Evolutionary conservation across 2,329 filamentous ascomycete genomes (phyloP).

Genomic region (Beauveria asiatica): DNA sequence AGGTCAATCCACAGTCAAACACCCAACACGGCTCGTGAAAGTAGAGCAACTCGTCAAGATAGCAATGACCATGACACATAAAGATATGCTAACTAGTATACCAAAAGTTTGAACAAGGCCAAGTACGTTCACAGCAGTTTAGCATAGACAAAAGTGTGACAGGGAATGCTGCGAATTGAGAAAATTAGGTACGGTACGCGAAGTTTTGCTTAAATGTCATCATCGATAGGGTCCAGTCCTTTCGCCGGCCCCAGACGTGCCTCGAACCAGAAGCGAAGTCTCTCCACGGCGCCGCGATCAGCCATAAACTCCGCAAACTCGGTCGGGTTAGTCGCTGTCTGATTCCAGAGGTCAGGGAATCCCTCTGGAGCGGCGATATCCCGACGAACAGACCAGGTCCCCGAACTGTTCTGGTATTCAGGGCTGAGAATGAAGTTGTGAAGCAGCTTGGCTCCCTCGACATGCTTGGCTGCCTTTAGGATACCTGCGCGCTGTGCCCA

Average conservation of each 20-base stretch:
- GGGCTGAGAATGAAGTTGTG: constrained; percentile 36
- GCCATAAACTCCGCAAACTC: constrained; percentile 33
- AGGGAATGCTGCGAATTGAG: too few relatives aligned
- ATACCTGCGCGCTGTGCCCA: constrained; percentile 44
- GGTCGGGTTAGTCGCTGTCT: constrained; percentile 25
- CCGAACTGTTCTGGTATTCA: constrained; percentile 27
- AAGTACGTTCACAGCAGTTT: too few relatives aligned
- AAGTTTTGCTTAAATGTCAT: constrained; percentile 16
- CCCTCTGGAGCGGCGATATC: constrained; percentile 24
- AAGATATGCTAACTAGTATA: too few relatives aligned
- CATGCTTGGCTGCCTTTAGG: constrained; percentile 37
- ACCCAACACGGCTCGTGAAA: too few relatives aligned
- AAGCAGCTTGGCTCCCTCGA: constrained; percentile 42
- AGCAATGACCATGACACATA: too few relatives aligned
- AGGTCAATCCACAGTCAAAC: too few relatives aligned
- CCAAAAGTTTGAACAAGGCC: too few relatives aligned
- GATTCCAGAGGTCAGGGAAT: constrained; percentile 22
- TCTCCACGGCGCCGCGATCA: constrained; percentile 32
- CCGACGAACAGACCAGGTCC: constrained; percentile 26
- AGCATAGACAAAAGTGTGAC: too few relatives aligned
- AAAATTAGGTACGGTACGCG: too few relatives aligned
- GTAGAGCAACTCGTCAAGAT: too few relatives aligned
- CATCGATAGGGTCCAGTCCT: constrained; percentile 29
- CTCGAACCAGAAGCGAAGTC: constrained; percentile 34
- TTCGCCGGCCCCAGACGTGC: constrained; percentile 31